phyloP scores from a whole-genome alignment of 306 rosid genomes.

The Sicyos edulis region DNA sequence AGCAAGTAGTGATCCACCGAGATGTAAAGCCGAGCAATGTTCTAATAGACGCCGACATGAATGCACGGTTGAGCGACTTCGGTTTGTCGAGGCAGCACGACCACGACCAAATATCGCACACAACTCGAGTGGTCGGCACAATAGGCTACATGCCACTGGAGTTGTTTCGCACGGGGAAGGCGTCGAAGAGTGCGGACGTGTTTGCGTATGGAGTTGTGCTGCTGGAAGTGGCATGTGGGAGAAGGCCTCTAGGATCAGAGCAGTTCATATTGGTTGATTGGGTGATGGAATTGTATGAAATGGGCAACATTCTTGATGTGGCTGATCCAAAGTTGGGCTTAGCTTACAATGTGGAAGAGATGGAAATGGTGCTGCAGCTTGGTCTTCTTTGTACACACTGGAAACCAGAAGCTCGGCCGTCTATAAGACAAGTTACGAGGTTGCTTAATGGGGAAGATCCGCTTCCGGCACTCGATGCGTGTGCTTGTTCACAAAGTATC shows the following conservation, averaged over 20 bases:
- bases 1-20: constrained; percentile 61
- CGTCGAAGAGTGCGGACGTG: constrained; percentile 47
- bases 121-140: constrained; percentile 65
- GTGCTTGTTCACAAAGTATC: constrained; percentile 28
- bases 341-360: constrained; percentile 38
- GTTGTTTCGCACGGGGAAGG: constrained; percentile 46
- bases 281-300: constrained; percentile 36
- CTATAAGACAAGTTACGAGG: constrained; percentile 50
- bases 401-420: constrained; percentile 43
- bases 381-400: constrained; percentile 54
- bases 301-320: constrained; percentile 29
- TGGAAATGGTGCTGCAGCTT: constrained; percentile 44
- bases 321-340: constrained; percentile 43
- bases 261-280: constrained; percentile 50
- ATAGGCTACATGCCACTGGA: constrained; percentile 68
- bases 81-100: constrained; percentile 60
- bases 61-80: constrained; percentile 51
- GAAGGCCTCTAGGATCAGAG: constrained; percentile 36
- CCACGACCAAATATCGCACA: constrained; percentile 53
- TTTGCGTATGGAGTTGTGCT: constrained; percentile 60
- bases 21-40: constrained; percentile 60
- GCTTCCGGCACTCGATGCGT: constrained; percentile 33
- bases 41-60: constrained; percentile 44
- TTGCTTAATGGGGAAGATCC: constrained; percentile 45
- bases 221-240: constrained; percentile 53